A percentile compares a stretch with the other conserved stretches of the same genome.
phyloP scores from a whole-genome alignment of 2,329 filamentous ascomycete species.

The Magnaporthiopsis incrustans region DNA sequence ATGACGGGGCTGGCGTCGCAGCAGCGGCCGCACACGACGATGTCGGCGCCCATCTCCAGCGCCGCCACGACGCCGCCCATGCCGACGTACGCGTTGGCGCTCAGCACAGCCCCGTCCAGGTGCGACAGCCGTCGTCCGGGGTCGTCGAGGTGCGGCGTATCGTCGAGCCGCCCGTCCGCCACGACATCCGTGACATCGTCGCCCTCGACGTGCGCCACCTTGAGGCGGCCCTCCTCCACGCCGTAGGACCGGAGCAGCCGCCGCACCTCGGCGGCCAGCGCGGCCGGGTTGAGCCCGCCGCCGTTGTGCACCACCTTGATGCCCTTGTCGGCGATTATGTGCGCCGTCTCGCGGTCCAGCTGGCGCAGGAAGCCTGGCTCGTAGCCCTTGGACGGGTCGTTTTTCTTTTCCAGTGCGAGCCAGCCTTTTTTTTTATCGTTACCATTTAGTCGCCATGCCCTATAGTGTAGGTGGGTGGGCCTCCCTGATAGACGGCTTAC shows the following conservation, averaged over 20 bases:
- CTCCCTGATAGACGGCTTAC: slow-evolving; percentile 16
- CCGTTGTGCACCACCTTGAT: slow-evolving; percentile 42
- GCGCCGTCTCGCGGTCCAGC: slow-evolving; percentile 16
- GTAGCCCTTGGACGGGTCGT: slow-evolving; percentile 20
- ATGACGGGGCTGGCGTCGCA: slow-evolving; percentile 40
- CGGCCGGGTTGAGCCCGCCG: slow-evolving; percentile 42
- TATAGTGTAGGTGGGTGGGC: slow-evolving; percentile 12
- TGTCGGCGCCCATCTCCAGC: slow-evolving; percentile 33
- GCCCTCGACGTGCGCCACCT: slow-evolving; percentile 35
- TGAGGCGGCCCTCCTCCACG: slow-evolving; percentile 20
- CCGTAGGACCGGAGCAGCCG: slow-evolving; percentile 9
- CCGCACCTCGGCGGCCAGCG: slow-evolving; percentile 26
- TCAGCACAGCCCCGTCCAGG: slow-evolving; percentile 6
- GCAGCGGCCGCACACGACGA: slow-evolving; percentile 39
- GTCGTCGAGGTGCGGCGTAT: background rate
- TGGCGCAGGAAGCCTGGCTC: slow-evolving; percentile 22
- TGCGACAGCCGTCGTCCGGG: background rate
- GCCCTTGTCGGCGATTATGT: slow-evolving; percentile 23
- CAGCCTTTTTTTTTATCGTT: slow-evolving; percentile 12
- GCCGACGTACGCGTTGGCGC: slow-evolving; percentile 44
- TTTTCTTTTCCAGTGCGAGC: slow-evolving; percentile 22
- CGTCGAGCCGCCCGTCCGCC: background rate
- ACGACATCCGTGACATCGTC: slow-evolving; percentile 28
- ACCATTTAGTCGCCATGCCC: background rate
- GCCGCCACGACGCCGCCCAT: slow-evolving; percentile 37